phyloP scores from a whole-genome alignment of 2,329 filamentous ascomycete species.

The Colletotrichum liriopes region DNA sequence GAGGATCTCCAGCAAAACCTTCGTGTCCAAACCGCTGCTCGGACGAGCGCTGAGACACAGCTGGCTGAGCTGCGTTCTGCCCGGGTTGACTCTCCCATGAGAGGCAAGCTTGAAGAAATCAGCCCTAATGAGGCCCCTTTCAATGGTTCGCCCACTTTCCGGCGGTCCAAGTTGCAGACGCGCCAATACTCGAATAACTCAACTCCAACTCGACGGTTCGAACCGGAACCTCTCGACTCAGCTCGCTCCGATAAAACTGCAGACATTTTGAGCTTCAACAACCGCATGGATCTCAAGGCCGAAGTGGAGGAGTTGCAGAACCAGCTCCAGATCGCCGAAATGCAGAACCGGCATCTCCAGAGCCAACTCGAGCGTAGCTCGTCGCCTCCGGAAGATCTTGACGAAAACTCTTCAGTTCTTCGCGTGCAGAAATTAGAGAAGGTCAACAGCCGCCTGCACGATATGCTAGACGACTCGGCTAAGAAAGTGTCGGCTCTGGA shows the following conservation, averaged over 20 bases:
- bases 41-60: slow-evolving; percentile 86
- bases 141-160: slow-evolving; percentile 81
- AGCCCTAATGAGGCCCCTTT: slow-evolving; percentile 84
- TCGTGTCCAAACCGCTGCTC: slow-evolving; percentile 85
- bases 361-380: slow-evolving; percentile 84
- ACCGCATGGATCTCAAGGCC: slow-evolving; percentile 89
- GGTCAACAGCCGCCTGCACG: slow-evolving; percentile 91
- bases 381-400: slow-evolving; percentile 73
- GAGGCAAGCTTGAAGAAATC: slow-evolving; percentile 88
- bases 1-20: slow-evolving; percentile 92
- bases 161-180: slow-evolving; percentile 68
- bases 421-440: slow-evolving; percentile 93
- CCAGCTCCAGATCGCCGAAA: slow-evolving; percentile 92
- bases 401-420: slow-evolving; percentile 84
- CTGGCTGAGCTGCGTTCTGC: slow-evolving; percentile 83
- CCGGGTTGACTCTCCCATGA: slow-evolving; percentile 77
- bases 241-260: slow-evolving; percentile 87
- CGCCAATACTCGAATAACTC: slow-evolving; percentile 80
- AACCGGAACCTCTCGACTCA: slow-evolving; percentile 78
- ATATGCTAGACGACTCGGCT: slow-evolving; percentile 93
- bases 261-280: slow-evolving; percentile 88
- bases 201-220: slow-evolving; percentile 83
- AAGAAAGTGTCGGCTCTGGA: slow-evolving; percentile 94
- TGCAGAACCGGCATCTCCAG: slow-evolving; percentile 95
- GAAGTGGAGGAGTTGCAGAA: slow-evolving; percentile 95